Evolutionary conservation across 2,329 filamentous ascomycete genomes (phyloP).

Genomic region (Ceratocystis variospora): DNA sequence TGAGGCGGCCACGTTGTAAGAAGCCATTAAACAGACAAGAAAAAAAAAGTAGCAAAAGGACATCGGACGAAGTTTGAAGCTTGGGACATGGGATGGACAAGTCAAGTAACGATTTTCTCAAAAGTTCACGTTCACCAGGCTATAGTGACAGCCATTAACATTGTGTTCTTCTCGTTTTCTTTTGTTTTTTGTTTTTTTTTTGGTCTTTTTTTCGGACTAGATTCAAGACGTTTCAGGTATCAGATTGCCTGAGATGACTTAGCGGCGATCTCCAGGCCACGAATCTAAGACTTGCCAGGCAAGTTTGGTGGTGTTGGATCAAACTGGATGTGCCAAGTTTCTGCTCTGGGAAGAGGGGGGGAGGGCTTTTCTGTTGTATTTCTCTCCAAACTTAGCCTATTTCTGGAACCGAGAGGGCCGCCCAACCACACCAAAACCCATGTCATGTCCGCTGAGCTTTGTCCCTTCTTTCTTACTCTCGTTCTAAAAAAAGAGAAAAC

Average conservation of each 20-base stretch:
- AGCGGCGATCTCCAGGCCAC: slow-evolving; percentile 2
- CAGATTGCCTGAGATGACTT: background rate
- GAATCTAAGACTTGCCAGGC: background rate
- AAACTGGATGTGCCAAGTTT: background rate
- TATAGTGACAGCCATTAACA: background rate
- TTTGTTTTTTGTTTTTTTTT: background rate
- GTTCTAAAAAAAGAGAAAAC: slow-evolving; percentile 8
- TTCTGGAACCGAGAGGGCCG: background rate
- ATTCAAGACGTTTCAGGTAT: slow-evolving; percentile 3
- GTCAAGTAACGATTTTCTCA: background rate
- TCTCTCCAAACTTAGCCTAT: background rate
- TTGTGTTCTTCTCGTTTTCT: background rate
- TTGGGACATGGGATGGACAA: background rate
- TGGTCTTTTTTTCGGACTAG: background rate
- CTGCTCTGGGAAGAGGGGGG: background rate
- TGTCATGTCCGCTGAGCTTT: background rate
- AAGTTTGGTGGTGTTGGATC: background rate
- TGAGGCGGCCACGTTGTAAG: background rate
- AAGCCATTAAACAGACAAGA: background rate
- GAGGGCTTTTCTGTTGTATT: too few relatives aligned
- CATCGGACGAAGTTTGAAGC: slow-evolving; percentile 1
- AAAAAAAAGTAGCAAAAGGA: background rate
- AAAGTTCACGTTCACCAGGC: background rate
- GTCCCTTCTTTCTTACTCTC: background rate
- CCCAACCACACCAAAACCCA: background rate